Evolutionary conservation across 768 basidiomycete genomes (phyloP).

Genomic region (Psilocybe cyanescens): DNA sequence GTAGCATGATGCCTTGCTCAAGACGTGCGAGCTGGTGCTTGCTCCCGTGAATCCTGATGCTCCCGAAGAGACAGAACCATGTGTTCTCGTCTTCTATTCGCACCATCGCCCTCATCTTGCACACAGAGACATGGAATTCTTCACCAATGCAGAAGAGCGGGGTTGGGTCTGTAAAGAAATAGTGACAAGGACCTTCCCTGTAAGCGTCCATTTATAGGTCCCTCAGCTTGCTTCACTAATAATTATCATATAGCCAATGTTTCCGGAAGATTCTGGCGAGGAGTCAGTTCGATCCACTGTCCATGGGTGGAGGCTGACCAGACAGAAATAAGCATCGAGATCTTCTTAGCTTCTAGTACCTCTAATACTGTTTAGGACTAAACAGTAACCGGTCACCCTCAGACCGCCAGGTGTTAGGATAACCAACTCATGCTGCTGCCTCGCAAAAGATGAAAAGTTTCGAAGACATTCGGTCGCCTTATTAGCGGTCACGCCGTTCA

Average conservation of each 20-base stretch:
- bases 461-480: no score
- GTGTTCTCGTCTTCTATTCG: conserved; percentile 82
- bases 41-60: conserved; percentile 9
- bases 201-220: conserved; percentile 32
- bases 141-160: conserved; percentile 56
- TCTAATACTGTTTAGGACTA: no score
- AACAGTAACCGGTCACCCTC: no score
- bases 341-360: no score
- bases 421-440: no score
- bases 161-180: conserved; percentile 82
- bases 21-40: conserved; percentile 63
- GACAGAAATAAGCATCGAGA: no score
- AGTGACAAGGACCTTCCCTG: conserved; percentile 64
- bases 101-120: conserved; percentile 89
- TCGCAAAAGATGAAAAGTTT: no score
- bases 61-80: conserved; percentile 20
- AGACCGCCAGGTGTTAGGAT: no score
- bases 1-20: conserved; percentile 82
- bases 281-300: conserved; percentile 79
- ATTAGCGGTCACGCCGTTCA: no score
- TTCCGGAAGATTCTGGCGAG: conserved; percentile 84
- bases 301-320: conserved; percentile 76
- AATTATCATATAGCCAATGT: conserved; percentile 70
- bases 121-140: conserved; percentile 83
- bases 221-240: background rate